Conservation (phyloP, 345 rosid genomes). For the Isatis tinctoria region DNA sequence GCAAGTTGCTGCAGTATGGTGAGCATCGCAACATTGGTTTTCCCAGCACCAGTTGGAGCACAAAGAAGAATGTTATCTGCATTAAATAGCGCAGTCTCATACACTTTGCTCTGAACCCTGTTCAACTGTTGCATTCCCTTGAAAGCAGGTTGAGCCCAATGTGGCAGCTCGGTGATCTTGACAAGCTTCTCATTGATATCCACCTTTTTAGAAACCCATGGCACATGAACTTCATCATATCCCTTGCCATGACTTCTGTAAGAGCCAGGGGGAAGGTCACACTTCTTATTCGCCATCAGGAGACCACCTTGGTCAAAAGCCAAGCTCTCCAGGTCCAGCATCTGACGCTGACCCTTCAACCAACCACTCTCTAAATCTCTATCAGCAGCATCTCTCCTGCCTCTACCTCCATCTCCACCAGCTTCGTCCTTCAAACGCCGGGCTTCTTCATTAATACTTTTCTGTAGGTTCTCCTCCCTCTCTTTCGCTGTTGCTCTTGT, state of each 20-base stretch:
- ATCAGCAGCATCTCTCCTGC: conserved; percentile 54
- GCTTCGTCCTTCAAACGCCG: conserved; percentile 79
- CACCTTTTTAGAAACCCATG: conserved; percentile 61
- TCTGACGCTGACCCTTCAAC: conserved; percentile 79
- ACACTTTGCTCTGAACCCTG: conserved; percentile 92
- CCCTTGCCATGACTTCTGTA: conserved; percentile 62
- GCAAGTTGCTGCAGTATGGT: conserved; percentile 94
- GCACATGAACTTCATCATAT: conserved; percentile 95
- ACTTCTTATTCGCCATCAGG: conserved; percentile 81
- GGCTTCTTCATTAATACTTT: conserved; percentile 95
- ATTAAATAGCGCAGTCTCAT: conserved; percentile 66
- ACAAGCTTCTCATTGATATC: conserved; percentile 67
- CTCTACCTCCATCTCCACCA: conserved; percentile 60
- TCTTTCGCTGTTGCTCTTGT: conserved; percentile 94
- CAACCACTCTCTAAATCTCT: conserved; percentile 74
- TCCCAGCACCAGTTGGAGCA: conserved; percentile 99
- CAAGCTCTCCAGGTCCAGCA: conserved; percentile 74
- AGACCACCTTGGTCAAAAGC: conserved; percentile 91
- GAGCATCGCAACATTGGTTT: conserved; percentile 94
- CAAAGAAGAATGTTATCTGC: conserved; percentile 87
- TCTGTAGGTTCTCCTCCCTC: conserved; percentile 87
- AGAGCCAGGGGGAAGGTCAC: conserved; percentile 80
- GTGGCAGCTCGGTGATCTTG: conserved; percentile 77
- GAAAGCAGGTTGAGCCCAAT: conserved; percentile 95
- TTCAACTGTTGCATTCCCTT: conserved; percentile 87